phyloP scores from a whole-genome alignment of 805 yeast species.

The Ogataea corticis region DNA sequence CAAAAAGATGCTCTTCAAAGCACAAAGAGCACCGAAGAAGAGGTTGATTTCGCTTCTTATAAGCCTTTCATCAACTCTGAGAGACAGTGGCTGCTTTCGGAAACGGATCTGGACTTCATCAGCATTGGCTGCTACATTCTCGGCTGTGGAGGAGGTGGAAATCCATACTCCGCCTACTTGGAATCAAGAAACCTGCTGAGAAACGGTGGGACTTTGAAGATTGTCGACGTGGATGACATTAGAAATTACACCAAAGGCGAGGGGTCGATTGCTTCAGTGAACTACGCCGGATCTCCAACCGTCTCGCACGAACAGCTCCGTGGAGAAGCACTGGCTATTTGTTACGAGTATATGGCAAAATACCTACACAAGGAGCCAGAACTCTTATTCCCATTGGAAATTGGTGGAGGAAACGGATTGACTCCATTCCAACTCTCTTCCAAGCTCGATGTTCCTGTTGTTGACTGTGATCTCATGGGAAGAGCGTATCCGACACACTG shows the following conservation, averaged over 20 bases:
- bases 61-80: constrained; percentile 32
- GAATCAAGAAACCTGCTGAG: constrained; percentile 36
- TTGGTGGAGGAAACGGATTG: constrained; percentile 47
- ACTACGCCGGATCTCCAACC: constrained; percentile 49
- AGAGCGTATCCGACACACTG: constrained; percentile 48
- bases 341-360: constrained; percentile 33
- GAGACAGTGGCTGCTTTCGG: constrained; percentile 42
- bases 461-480: constrained; percentile 50
- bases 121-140: constrained; percentile 46
- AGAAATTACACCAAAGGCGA: constrained; percentile 25
- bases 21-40: constrained; percentile 16
- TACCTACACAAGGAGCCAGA: constrained; percentile 33
- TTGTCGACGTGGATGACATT: constrained; percentile 39
- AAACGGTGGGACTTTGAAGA: constrained; percentile 36
- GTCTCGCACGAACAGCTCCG: constrained; percentile 44
- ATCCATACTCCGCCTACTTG: constrained; percentile 42
- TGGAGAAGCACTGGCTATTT: constrained; percentile 38
- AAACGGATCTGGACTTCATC: constrained; percentile 43
- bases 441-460: constrained; percentile 25
- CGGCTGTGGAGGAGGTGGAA: constrained; percentile 56
- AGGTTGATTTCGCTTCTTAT: constrained; percentile 32
- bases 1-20: constrained; percentile 14
- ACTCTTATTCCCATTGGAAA: constrained; percentile 40
- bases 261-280: constrained; percentile 36
- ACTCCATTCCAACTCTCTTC: constrained; percentile 30